Evolutionary conservation across 257 asterid genomes (phyloP), one percentile per base, ranked within the genome.

Genomic region (Nicotiana attenuata): DNA sequence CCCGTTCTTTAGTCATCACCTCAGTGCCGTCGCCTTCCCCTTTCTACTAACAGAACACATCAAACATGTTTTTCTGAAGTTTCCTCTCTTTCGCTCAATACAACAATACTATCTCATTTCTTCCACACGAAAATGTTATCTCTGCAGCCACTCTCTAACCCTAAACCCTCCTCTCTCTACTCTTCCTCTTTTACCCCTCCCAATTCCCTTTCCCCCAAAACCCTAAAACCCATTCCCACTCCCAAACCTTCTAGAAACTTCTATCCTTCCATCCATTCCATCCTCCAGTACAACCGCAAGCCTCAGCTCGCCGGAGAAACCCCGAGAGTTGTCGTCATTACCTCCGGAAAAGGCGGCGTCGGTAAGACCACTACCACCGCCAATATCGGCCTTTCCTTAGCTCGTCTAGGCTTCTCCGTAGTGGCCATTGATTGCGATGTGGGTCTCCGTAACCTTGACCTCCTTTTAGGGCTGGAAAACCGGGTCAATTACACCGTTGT

Each of bases 291-390:
- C 93, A 95, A 90, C 90, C 98, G 99, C 67, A 95, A 95, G 86
- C 99, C 99, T 59, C 95, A 94, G 87, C 95, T 96, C 82, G 83
- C 98, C 84, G 98, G 99, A 0, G 97, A 94, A 1, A 92, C 97
- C 7, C 99, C 99, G 0, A 82, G 99, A 26, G 97, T 94, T 53
- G 94, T 96, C 82, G 99, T 96, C 83, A 93, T 96, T 85, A 96
- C 99, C 69, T 96, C 98, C 83, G 98, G 99, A 0, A 96, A 96
- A 83, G 99, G 99, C 64, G 98, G 98, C 59, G 98, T 96, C 35
- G 99, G 99, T 4, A 96, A 96, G 77, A 96, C 98, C 77, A 96
- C 99, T 78, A 96, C 98, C 86, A 93, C 99, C 84, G 99, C 99
- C 81, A 96, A 96, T 83, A 90, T 93, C 19, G 98, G 98, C 65